Evolutionary conservation across 73 alveolate genomes (phyloP).

Genomic region (Durusdinium trenchii): DNA sequence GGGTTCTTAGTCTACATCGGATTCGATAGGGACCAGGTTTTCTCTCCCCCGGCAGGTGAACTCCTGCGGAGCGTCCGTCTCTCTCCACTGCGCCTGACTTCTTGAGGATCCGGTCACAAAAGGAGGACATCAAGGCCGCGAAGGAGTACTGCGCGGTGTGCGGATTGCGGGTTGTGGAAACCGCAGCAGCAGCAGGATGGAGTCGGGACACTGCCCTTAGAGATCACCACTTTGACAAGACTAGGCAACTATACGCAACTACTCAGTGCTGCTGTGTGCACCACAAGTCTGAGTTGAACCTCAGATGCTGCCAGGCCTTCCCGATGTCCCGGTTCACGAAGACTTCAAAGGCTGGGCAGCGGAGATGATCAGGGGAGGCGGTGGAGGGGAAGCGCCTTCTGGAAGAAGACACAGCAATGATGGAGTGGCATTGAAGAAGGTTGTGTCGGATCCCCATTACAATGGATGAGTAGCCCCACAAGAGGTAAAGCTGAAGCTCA

Average conservation of each 20-base stretch:
- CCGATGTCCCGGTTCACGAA: slow-evolving; percentile 95
- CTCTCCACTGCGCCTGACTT: slow-evolving; percentile 63
- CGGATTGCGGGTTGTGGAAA: not conserved
- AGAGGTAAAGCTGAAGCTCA: no score
- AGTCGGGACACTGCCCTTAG: not conserved
- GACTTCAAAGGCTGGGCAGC: slow-evolving; percentile 88
- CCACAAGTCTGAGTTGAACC: not conserved
- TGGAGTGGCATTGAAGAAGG: no score
- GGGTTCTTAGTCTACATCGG: no score
- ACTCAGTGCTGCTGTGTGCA: not conserved
- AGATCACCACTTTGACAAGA: not conserved
- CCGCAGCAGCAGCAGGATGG: not conserved
- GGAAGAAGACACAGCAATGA: no score
- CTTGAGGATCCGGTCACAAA: slow-evolving; percentile 95
- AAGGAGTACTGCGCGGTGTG: slow-evolving; percentile 78
- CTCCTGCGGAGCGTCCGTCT: not conserved
- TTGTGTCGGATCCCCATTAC: no score
- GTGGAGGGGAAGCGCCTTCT: no score
- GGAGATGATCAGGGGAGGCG: not conserved
- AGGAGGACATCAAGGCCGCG: slow-evolving; percentile 93
- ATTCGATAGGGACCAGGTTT: not conserved
- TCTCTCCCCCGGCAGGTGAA: not conserved
- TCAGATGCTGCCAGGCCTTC: slow-evolving; percentile 44
- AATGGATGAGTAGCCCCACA: no score
- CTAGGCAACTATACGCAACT: no score